Evolutionary conservation across 2,329 filamentous ascomycete genomes (phyloP), one percentile per base, ranked within the genome.

Genomic region (Calonectria pseudoreteaudii): DNA sequence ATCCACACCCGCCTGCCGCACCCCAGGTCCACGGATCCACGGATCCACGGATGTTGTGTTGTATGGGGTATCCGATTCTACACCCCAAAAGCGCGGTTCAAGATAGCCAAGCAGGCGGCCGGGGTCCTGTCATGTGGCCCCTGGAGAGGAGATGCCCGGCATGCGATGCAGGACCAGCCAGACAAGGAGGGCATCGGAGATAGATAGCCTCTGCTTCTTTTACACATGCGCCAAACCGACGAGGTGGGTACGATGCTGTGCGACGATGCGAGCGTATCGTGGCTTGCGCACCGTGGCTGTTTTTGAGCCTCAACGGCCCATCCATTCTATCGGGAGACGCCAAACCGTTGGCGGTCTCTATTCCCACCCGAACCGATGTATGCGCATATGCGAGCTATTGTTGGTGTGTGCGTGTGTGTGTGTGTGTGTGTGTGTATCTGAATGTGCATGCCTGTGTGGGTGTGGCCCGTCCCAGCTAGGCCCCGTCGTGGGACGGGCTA

Each of bases 291-390:
- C 56, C 68, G 68, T 69, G 66, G 56, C 60, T 68, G 70, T 75
- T 64, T 53, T 77, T 80, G 72, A 80, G 74, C 72, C 78, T 79
- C 78, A 78, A 74, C 64, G 64, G 62, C 65, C 66, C 56, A 70
- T 73, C 70, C 71, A 36, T 71, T 20, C 34, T 68, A 67, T 67
- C 70, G 50, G 66, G 71, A 58, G 70, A 66, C 71, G 58, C 53
- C 70, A 67, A 66, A 64, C 53, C 38, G 50, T 60, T 47, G 65
- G 28, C 68, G 67, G 38, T 65, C 53, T 62, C 34, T 38, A 62
- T 58, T 58, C 58, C 56, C 44, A 65, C 47, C 47, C 20, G 47
- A 53, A 30, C 44, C 30, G 50, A 52, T 68, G 58, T 30, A 52
- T 47, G 58, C 56, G 49, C 49, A 70, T 41, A 47, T 62, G 44